Percentiles rank a stretch among this genome's conserved stretches.
phyloP scores from a whole-genome alignment of 2,329 filamentous ascomycete species.

The Emmonsiellopsis sp. region DNA sequence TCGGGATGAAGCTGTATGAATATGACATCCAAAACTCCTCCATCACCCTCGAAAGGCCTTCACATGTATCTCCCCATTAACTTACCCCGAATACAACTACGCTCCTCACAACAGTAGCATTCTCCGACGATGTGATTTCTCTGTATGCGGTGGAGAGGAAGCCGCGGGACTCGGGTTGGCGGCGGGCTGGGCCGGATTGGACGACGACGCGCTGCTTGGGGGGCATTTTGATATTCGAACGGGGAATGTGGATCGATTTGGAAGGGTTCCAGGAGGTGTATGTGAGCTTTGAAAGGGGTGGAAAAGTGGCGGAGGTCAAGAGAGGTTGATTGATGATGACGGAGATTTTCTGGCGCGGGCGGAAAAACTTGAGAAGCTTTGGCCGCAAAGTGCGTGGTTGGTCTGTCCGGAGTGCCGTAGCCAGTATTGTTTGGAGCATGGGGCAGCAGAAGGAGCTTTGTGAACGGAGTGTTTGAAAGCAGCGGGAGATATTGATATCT shows the following conservation, averaged over 20 bases:
- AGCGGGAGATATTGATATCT: too few species aligned
- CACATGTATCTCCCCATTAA: background rate
- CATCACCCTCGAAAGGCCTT: background rate
- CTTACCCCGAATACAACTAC: conserved; percentile 59
- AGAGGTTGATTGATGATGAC: background rate
- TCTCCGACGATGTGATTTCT: conserved; percentile 56
- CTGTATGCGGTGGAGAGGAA: conserved; percentile 51
- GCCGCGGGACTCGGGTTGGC: conserved; percentile 38
- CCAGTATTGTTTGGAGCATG: background rate
- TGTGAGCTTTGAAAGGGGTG: background rate
- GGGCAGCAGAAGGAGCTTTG: too few species aligned
- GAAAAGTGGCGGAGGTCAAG: background rate
- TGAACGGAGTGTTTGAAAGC: too few species aligned
- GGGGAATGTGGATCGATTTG: background rate
- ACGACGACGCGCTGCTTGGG: conserved; percentile 50
- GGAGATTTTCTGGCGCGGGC: background rate
- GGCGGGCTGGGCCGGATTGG: conserved; percentile 34
- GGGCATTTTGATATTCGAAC: conserved; percentile 42
- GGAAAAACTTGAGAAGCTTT: background rate
- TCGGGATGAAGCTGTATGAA: too few species aligned
- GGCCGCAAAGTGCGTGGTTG: conserved; percentile 1
- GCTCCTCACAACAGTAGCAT: conserved; percentile 59
- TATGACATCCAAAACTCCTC: background rate
- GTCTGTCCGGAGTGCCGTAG: background rate
- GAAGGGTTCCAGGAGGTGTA: background rate